Conservation (phyloP, 2,329 filamentous ascomycete genomes). For the Fusarium verrucosum region DNA sequence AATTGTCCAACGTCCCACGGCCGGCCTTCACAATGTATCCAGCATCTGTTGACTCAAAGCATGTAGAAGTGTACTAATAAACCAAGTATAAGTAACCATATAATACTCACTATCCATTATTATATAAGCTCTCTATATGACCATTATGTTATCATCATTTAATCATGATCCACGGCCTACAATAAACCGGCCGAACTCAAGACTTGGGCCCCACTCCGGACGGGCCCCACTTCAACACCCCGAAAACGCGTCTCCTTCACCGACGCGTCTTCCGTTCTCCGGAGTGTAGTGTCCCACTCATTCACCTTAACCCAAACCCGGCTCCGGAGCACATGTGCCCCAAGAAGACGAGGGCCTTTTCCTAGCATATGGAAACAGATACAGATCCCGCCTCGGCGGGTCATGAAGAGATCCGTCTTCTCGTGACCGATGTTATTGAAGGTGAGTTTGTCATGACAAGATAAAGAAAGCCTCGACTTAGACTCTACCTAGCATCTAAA, state of each 20-base stretch:
- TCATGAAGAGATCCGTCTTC: conserved; percentile 48
- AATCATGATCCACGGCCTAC: neutral
- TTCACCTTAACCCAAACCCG: conserved; percentile 16
- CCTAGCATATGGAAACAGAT: conserved; percentile 23
- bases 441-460: conserved; percentile 34
- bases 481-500: conserved; percentile 59
- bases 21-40: neutral
- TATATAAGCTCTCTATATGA: neutral
- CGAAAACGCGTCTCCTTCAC: conserved; percentile 34
- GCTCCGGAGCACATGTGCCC: conserved; percentile 12
- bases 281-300: conserved; percentile 33
- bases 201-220: conserved; percentile 18
- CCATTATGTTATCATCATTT: neutral
- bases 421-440: conserved; percentile 52
- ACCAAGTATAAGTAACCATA: neutral
- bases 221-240: conserved; percentile 19
- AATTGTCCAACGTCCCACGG: conserved; percentile 6
- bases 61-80: neutral
- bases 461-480: neutral
- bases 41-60: neutral
- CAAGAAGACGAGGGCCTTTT: neutral
- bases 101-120: no score
- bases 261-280: conserved; percentile 36
- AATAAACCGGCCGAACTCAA: neutral
- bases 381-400: conserved; percentile 42